Base-by-base conservation (phyloP, 352 stramenopile species). In the Peronospora belbahrii region DNA sequence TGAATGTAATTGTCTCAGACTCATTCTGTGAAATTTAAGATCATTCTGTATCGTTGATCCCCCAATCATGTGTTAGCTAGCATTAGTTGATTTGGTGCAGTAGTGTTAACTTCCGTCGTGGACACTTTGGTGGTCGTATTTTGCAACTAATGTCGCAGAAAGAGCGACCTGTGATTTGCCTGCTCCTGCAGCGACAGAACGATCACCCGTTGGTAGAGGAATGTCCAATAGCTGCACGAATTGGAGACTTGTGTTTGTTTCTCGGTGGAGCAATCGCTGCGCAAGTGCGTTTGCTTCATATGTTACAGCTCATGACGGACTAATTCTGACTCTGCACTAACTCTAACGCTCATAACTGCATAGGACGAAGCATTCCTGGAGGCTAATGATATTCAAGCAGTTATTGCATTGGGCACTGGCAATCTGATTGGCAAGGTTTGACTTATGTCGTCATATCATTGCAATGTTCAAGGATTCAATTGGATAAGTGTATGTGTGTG, bases 341-440 rank as follows among this genome's bases (percentile, higher is more conserved):
- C n/a, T n/a, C 18, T 52, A 31, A 56, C 19, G n/a, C 2, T 43
- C n/a, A 15, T 6, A 6, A 25, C n/a, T 14, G 23, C 11, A 18
- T 40, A 82, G 65, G 65, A 85, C 38, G 31, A 35, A 13, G 31
- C 47, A 11, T 77, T 83, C 48, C 65, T 86, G 2, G 37, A 57
- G 7, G 30, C 46, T 9, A 68, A 76, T 43, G 38, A 40, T 9
- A 81, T 90, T 32, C 52, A 55, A 24, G 59, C 63, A 14, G 54
- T 88, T 22, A 28, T 87, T 7, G 80, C 78, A 23, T 54, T 90
- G 22, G 74, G 75, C 11, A 88, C 78, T 5, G 71, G 67, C 5
- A 58, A 70, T 31, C 57, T 90, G 17, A 50, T 71, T 22, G 65
- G 43, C 15, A 56, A 71, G 58, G 74, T 85, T 25, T 15, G 17